phyloP scores from a whole-genome alignment of 1,284 basidiomycete genomes.

The Heliocybe sulcata region DNA sequence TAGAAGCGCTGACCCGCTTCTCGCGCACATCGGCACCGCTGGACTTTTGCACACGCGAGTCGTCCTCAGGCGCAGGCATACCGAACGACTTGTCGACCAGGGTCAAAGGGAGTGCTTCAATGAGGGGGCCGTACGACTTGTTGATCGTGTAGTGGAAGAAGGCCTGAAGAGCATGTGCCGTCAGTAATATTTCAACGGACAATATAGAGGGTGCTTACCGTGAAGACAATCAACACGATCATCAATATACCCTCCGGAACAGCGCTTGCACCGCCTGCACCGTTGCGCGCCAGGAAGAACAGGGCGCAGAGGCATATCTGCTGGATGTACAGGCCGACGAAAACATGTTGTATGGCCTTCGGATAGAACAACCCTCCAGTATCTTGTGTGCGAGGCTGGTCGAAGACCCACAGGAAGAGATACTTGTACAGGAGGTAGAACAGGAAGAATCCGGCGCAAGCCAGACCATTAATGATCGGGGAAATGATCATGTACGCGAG shows the following conservation, averaged over 20 bases:
- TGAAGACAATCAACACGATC: slow-evolving; percentile 77
- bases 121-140: slow-evolving; percentile 62
- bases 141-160: slow-evolving; percentile 65
- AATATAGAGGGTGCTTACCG: slow-evolving; percentile 39
- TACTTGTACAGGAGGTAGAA: slow-evolving; percentile 90
- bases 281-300: slow-evolving; percentile 78
- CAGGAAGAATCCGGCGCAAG: slow-evolving; percentile 75
- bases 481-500: slow-evolving; percentile 87
- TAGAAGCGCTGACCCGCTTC: not conserved
- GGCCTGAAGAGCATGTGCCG: slow-evolving; percentile 29
- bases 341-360: slow-evolving; percentile 87
- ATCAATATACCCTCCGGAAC: slow-evolving; percentile 75
- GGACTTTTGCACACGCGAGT: not conserved
- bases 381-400: slow-evolving; percentile 68
- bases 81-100: slow-evolving; percentile 66
- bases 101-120: slow-evolving; percentile 65
- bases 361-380: slow-evolving; percentile 97
- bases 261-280: slow-evolving; percentile 43
- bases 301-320: slow-evolving; percentile 78
- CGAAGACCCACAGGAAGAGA: slow-evolving; percentile 76
- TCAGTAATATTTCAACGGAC: not conserved
- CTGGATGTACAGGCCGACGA: slow-evolving; percentile 88
- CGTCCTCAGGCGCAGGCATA: slow-evolving; percentile 11
- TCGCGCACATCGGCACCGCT: slow-evolving; percentile 15
- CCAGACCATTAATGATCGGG: slow-evolving; percentile 91